phyloP scores from a whole-genome alignment of 305 asterid species.

The Rubia peregrina region DNA sequence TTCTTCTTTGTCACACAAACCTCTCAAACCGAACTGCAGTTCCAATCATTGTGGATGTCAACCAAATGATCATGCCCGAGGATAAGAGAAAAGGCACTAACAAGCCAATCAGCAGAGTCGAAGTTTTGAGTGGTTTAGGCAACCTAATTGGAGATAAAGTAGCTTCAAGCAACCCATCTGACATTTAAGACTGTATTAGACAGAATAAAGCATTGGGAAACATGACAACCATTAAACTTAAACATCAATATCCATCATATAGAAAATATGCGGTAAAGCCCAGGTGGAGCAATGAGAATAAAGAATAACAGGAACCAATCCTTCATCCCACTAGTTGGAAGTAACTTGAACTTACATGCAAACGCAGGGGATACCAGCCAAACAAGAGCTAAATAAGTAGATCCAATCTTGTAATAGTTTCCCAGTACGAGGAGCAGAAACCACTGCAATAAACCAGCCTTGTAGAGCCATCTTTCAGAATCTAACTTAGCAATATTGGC shows the following conservation, averaged over 20 bases:
- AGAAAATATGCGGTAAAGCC: background rate
- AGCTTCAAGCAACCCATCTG: constrained; percentile 98
- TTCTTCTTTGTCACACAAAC: constrained; percentile 25
- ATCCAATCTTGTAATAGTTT: constrained; percentile 59
- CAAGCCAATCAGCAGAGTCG: constrained; percentile 66
- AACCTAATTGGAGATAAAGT: constrained; percentile 79
- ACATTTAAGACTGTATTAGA: constrained; percentile 31
- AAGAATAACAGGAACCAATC: background rate
- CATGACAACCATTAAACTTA: constrained; percentile 6
- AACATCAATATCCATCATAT: constrained; percentile 4
- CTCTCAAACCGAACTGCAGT: constrained; percentile 61
- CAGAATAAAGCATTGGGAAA: constrained; percentile 1
- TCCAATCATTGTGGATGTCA: constrained; percentile 60
- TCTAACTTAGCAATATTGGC: constrained; percentile 69
- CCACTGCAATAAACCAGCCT: constrained; percentile 86
- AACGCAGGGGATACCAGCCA: constrained; percentile 92
- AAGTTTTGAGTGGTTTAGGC: constrained; percentile 84
- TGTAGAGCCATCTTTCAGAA: constrained; percentile 92
- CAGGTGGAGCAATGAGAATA: background rate
- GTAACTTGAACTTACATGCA: constrained; percentile 67
- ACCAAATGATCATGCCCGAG: constrained; percentile 67
- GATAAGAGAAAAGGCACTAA: constrained; percentile 65
- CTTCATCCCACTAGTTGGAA: background rate
- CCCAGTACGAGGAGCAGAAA: constrained; percentile 65
- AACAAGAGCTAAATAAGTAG: constrained; percentile 72